Evolutionary conservation across 176 grass and related monocot species (phyloP).

Genomic region (Oryza coarctata): DNA sequence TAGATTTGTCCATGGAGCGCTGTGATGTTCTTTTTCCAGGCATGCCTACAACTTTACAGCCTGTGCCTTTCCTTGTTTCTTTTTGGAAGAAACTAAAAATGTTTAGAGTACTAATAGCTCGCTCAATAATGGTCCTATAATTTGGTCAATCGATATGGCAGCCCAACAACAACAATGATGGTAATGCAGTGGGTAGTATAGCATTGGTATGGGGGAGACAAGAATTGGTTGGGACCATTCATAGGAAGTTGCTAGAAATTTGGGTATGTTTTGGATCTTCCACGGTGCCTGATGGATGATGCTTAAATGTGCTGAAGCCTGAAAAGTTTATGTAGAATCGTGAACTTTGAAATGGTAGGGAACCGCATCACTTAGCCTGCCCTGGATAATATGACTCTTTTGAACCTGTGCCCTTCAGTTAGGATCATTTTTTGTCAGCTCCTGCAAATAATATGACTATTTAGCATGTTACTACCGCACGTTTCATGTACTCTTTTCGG

Average conservation of each 20-base stretch:
- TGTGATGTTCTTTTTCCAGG: constrained; percentile 7
- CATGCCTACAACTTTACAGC: constrained; percentile 5
- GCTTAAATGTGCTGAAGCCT: constrained; percentile 28
- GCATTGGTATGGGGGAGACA: constrained; percentile 11
- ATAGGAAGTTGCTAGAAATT: constrained; percentile 4
- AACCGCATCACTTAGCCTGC: constrained; percentile 6
- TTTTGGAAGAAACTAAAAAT: constrained; percentile 29
- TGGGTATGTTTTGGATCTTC: constrained; percentile 15
- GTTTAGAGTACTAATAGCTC: constrained; percentile 2
- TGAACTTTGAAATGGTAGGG: constrained; percentile 20
- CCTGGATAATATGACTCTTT: constrained; percentile 17
- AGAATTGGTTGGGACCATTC: neutral
- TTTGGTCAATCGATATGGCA: constrained; percentile 27
- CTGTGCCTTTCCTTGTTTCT: constrained; percentile 13
- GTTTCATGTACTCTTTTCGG: neutral
- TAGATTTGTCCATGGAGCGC: constrained; percentile 18
- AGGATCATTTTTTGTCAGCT: neutral
- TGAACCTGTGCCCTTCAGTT: neutral
- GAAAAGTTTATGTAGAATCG: constrained; percentile 3
- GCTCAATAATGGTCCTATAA: constrained; percentile 43
- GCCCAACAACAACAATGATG: constrained; percentile 27
- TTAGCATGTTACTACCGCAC: neutral
- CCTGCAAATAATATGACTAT: constrained; percentile 17
- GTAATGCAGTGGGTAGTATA: constrained; percentile 36
- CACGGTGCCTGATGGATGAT: constrained; percentile 7